phyloP scores from a whole-genome alignment of 768 basidiomycete genomes.

The Tylopilus felleus region DNA sequence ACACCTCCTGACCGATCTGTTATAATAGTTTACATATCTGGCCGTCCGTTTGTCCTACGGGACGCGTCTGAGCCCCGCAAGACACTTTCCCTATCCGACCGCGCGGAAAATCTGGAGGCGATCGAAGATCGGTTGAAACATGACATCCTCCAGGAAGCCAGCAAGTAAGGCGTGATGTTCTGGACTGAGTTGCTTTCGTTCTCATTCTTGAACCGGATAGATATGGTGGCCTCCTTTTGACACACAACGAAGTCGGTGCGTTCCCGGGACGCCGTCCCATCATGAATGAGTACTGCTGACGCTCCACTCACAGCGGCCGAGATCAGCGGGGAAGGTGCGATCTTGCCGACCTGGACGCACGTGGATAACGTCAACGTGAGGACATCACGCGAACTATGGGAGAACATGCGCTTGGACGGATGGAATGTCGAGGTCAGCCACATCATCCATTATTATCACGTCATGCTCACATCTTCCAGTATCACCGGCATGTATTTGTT shows the following conservation, averaged over 20 bases:
- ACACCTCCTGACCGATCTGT: background rate
- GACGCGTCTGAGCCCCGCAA: conserved; percentile 82
- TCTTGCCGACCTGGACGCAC: conserved; percentile 91
- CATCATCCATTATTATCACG: background rate
- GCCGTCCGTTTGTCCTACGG: conserved; percentile 87
- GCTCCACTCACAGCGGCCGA: conserved; percentile 39
- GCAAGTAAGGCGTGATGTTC: conserved; percentile 41
- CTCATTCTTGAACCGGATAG: conserved; percentile 36
- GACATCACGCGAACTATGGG: conserved; percentile 86
- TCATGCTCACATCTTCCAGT: conserved; percentile 40
- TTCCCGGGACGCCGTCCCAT: background rate
- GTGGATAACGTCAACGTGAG: conserved; percentile 81
- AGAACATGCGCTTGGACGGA: conserved; percentile 69
- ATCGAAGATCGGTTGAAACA: conserved; percentile 87
- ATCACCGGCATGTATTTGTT: conserved; percentile 58
- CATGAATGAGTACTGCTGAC: conserved; percentile 3
- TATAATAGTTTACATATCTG: conserved; percentile 71
- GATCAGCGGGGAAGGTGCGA: conserved; percentile 71
- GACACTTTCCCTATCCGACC: conserved; percentile 78
- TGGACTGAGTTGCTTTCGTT: background rate
- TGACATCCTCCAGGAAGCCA: conserved; percentile 86
- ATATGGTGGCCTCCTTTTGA: conserved; percentile 86
- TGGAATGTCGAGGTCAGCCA: conserved; percentile 82
- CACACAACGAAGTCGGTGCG: conserved; percentile 88
- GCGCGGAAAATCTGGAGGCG: conserved; percentile 92